These are phyloP conservation scores for Aspergillus leporis DNA, from an alignment of 495 filamentous ascomycete genomes.

Conservation along the genomic window DNA sequence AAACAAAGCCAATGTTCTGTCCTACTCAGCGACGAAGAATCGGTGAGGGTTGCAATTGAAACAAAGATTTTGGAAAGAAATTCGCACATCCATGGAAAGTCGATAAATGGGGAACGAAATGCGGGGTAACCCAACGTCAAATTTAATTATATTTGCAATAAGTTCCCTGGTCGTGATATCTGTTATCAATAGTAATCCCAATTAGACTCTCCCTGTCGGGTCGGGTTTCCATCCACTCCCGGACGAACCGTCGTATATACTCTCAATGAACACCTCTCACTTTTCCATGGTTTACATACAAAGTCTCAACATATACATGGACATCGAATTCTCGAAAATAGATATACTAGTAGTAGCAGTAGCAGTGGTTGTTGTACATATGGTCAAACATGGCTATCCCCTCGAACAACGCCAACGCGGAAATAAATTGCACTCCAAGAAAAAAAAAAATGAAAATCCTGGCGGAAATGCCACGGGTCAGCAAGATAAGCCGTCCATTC, in stretches of 20 bases:
- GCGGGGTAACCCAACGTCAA: conserved; percentile 18
- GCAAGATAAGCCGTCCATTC: conserved; percentile 1
- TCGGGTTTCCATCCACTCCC: not conserved
- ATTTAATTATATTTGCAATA: not conserved
- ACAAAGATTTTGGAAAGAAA: conserved; percentile 2
- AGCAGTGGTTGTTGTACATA: not conserved
- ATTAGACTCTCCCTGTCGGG: conserved; percentile 9
- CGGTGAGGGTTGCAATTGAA: conserved; percentile 4
- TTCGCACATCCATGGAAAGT: not conserved
- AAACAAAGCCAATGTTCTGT: too few relatives aligned
- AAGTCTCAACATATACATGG: too few relatives aligned
- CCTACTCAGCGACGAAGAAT: not conserved
- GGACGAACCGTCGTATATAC: too few relatives aligned
- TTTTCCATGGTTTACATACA: conserved; percentile 2
- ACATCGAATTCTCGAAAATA: too few relatives aligned
- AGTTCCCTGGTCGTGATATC: conserved; percentile 11
- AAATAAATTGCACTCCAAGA: not conserved
- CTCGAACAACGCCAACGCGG: not conserved
- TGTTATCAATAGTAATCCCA: conserved; percentile 24
- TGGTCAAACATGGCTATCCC: not conserved
- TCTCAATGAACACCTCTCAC: too few relatives aligned
- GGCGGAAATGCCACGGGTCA: not conserved
- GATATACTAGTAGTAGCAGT: too few relatives aligned
- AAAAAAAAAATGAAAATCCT: not conserved
- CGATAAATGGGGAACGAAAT: conserved; percentile 7